phyloP scores from a whole-genome alignment of 1,284 basidiomycete species.

The Ganoderma multipileum region DNA sequence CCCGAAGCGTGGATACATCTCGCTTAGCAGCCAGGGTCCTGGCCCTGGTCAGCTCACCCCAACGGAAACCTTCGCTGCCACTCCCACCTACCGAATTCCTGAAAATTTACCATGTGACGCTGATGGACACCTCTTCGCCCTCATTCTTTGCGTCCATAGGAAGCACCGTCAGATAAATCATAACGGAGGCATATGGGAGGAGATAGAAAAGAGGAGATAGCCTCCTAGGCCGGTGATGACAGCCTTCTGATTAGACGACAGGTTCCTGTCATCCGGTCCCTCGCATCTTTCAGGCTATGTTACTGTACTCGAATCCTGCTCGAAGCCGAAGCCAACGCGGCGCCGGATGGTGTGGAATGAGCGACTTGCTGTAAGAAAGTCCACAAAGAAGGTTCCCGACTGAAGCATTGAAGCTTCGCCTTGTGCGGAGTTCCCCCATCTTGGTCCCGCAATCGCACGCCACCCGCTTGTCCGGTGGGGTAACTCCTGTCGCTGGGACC shows the following conservation, averaged over 20 bases:
- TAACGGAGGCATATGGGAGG: slow-evolving; percentile 4
- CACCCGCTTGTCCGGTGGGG: neutral
- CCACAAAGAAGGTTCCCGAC: neutral
- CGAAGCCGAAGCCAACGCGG: neutral
- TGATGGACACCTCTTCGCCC: neutral
- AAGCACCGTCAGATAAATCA: slow-evolving; percentile 2
- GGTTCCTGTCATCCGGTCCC: neutral
- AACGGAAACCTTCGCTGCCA: neutral
- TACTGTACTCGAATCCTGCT: neutral
- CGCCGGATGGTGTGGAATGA: neutral
- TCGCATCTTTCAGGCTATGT: neutral
- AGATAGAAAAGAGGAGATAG: slow-evolving; percentile 7
- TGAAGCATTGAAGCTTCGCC: neutral
- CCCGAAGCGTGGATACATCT: neutral
- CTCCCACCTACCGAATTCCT: neutral
- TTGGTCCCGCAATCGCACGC: neutral
- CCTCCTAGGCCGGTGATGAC: neutral
- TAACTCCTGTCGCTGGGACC: neutral
- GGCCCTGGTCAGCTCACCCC: neutral
- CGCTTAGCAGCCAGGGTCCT: neutral
- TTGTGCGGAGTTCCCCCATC: neutral
- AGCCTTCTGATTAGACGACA: slow-evolving; percentile 5
- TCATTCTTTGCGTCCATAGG: neutral
- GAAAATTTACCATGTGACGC: slow-evolving; percentile 4
- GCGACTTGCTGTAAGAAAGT: neutral